phyloP scores from a whole-genome alignment of 2,329 filamentous ascomycete genomes.

The Dactylellina haptotyla region DNA sequence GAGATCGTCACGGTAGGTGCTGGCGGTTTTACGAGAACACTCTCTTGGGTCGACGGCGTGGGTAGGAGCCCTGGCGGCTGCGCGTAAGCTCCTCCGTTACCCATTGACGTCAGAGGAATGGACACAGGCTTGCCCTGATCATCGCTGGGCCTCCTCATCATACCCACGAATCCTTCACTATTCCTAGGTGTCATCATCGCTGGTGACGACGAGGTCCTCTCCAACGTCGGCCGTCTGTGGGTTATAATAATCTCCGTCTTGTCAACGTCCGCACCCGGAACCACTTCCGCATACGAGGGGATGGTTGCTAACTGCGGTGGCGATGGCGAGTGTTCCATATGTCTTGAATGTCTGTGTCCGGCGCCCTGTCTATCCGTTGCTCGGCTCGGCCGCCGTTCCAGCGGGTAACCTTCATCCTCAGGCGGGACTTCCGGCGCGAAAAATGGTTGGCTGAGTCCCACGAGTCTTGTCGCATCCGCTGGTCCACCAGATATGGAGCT shows the following conservation, averaged over 20 bases:
- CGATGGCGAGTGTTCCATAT: slow-evolving; percentile 34
- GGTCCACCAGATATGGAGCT: slow-evolving; percentile 46
- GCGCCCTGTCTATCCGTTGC: background rate
- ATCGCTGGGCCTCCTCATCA: slow-evolving; percentile 28
- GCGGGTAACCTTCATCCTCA: slow-evolving; percentile 14
- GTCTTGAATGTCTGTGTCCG: slow-evolving; percentile 20
- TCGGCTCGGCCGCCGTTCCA: slow-evolving; percentile 11
- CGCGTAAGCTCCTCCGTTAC: background rate
- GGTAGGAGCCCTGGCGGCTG: background rate
- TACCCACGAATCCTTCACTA: slow-evolving; percentile 11
- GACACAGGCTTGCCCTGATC: slow-evolving; percentile 19
- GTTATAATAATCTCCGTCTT: slow-evolving; percentile 14
- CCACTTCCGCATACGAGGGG: slow-evolving; percentile 36
- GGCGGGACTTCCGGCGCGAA: slow-evolving; percentile 65
- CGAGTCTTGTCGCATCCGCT: slow-evolving; percentile 64
- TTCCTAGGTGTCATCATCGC: slow-evolving; percentile 48
- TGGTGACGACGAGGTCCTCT: slow-evolving; percentile 46
- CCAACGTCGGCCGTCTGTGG: slow-evolving; percentile 28
- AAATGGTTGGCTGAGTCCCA: slow-evolving; percentile 85
- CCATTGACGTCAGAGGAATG: background rate
- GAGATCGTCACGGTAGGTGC: slow-evolving; percentile 14
- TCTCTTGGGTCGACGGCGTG: background rate
- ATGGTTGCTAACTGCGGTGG: slow-evolving; percentile 29
- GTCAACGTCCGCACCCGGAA: background rate
- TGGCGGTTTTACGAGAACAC: background rate